phyloP scores from a whole-genome alignment of 23 red algal genomes.

The Gracilariopsis chorda region DNA sequence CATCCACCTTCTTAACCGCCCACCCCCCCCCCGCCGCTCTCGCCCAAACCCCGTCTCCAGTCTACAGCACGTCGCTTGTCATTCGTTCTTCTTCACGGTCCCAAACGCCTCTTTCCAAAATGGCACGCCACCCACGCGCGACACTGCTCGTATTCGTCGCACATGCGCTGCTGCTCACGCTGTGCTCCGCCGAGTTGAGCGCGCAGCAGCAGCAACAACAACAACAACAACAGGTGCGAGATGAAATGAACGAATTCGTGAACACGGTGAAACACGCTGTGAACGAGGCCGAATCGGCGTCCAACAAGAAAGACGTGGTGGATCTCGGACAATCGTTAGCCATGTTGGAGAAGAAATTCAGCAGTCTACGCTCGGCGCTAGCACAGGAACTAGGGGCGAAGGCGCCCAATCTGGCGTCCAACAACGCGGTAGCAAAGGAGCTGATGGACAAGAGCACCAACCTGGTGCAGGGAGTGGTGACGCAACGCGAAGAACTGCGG shows the following conservation, averaged over 20 bases:
- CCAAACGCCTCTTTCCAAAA: no score
- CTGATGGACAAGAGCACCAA: conserved; percentile 28
- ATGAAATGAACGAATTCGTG: conserved; percentile 52
- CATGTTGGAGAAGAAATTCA: conserved; percentile 34
- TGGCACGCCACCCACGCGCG: no score
- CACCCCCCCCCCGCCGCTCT: no score
- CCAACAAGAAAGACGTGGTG: conserved; percentile 26
- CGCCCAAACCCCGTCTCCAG: no score
- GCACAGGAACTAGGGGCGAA: conserved; percentile 30
- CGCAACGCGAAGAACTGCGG: conserved; percentile 41
- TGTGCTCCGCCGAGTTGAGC: no score
- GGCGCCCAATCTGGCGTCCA: background rate
- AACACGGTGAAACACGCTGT: conserved; percentile 37
- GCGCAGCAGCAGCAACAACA: no score
- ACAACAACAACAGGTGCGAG: conserved; percentile 18
- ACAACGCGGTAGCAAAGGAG: conserved; percentile 22
- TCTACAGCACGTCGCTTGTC: no score
- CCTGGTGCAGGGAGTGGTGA: conserved; percentile 30
- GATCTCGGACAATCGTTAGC: conserved; percentile 37
- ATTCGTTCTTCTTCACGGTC: no score
- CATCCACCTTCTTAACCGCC: no score
- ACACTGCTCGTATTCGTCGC: no score
- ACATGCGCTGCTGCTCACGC: no score
- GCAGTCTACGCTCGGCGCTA: conserved; percentile 33
- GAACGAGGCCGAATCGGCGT: conserved; percentile 40